Evolutionary conservation across 2,329 filamentous ascomycete genomes (phyloP).

Genomic region (Aquanectria penicillioides): DNA sequence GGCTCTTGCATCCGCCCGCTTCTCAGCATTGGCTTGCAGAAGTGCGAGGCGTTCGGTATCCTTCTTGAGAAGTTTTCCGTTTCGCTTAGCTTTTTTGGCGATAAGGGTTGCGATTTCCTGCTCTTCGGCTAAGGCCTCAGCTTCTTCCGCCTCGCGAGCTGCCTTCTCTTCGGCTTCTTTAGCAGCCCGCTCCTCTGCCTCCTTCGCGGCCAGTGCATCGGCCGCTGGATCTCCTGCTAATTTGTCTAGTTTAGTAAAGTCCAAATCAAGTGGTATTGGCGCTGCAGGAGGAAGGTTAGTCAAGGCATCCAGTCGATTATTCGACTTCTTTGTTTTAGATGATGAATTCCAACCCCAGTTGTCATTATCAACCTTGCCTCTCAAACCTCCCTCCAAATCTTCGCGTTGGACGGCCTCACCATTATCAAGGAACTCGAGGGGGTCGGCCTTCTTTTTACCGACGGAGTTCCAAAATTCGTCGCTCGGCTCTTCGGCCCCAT

Average conservation of each 20-base stretch:
- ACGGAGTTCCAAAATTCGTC: slow-evolving; percentile 52
- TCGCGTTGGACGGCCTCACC: slow-evolving; percentile 59
- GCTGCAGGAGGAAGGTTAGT: slow-evolving; percentile 57
- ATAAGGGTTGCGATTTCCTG: slow-evolving; percentile 30
- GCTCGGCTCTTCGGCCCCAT: slow-evolving; percentile 55
- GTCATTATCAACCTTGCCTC: slow-evolving; percentile 55
- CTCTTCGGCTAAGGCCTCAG: slow-evolving; percentile 36
- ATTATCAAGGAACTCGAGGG: slow-evolving; percentile 58
- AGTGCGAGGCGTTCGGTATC: slow-evolving; percentile 34
- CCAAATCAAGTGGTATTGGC: slow-evolving; percentile 58
- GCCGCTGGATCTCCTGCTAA: slow-evolving; percentile 45
- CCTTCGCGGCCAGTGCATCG: slow-evolving; percentile 18
- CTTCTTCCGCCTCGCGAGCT: slow-evolving; percentile 45
- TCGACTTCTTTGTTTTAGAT: slow-evolving; percentile 57
- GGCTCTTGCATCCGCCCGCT: slow-evolving; percentile 26
- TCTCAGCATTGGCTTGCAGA: slow-evolving; percentile 28
- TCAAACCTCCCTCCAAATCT: slow-evolving; percentile 56
- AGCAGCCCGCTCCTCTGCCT: slow-evolving; percentile 28
- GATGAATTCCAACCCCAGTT: slow-evolving; percentile 56
- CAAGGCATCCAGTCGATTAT: slow-evolving; percentile 50
- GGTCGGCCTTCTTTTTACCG: slow-evolving; percentile 55
- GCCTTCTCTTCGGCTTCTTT: slow-evolving; percentile 35
- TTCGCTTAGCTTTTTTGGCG: slow-evolving; percentile 35
- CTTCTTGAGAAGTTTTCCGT: slow-evolving; percentile 35
- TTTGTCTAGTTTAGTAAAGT: slow-evolving; percentile 53